Evolutionary conservation across 2,329 filamentous ascomycete genomes (phyloP), one percentile per base, ranked within the genome.

Genomic region (Lasiodiplodia theobromae): DNA sequence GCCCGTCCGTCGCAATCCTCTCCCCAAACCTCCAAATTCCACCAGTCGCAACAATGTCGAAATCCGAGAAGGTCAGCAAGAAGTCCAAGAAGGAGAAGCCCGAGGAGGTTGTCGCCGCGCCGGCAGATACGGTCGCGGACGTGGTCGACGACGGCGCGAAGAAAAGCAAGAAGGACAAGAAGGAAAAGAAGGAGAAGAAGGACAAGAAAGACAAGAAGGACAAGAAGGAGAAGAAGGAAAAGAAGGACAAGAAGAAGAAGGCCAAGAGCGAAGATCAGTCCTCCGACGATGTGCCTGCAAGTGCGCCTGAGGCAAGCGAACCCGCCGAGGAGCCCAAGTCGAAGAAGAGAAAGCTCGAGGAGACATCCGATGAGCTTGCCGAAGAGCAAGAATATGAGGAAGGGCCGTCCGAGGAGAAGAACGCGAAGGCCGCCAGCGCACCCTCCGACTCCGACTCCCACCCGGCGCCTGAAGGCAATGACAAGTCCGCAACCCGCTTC

Each of bases 401-500:
- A 44, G 16, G 6, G 7, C 68, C 67, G 11, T 70, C 71, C 63
- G 69, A 71, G 51, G 69, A 74, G 62, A 74, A 73, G 40, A 76
- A 74, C 64, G 57, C 57, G 25, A 72, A 73, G 47, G 71, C 73
- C 5, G 60, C 65, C 3, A 65, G 38, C 16, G 68, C 67, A 38
- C 71, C 71, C 21, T 67, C 66, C n/a, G 68, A 71, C 37, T 53
- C 69, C 14, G 70, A 68, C 38, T 71, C 73, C 2, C 0, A 75
- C 44, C 70, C 74, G 63, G 68, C 60, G 40, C 72, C 74, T 28
- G 72, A 72, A 14, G 71, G 70, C 8, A n/a, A 56, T n/a, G 70
- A 73, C 31, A 72, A 71, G n/a, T 65, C 73, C 70, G 84, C 84
- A 69, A 78, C 83, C 18, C 86, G 91, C 70, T 93, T 93, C 82